Evolutionary conservation across 2,329 filamentous ascomycete species (phyloP).

Genomic region (Ustulina deusta): DNA sequence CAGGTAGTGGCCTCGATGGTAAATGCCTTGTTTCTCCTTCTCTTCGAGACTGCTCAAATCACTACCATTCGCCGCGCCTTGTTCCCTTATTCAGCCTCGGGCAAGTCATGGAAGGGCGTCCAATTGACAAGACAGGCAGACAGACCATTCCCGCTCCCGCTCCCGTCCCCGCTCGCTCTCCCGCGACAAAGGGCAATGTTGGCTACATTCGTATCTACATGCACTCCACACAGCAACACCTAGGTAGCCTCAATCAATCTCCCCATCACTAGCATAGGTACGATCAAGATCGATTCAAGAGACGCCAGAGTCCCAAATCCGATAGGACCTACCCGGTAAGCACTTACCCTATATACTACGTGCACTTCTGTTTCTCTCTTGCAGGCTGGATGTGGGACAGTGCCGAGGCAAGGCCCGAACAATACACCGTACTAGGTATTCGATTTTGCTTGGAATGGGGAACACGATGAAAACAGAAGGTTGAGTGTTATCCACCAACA

Average conservation of each 20-base stretch:
- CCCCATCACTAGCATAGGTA: neutral
- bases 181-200: constrained; percentile 1
- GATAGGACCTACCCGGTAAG: neutral
- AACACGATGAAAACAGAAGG: neutral
- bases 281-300: neutral
- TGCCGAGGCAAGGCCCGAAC: too few relatives aligned
- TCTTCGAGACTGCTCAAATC: neutral
- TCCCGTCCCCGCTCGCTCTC: constrained; percentile 11
- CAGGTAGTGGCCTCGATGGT: neutral
- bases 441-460: neutral
- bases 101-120: constrained; percentile 18
- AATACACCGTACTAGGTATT: neutral
- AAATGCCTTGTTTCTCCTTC: constrained; percentile 19
- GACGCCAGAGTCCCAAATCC: neutral
- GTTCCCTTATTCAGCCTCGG: neutral
- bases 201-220: constrained; percentile 28
- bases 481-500: neutral
- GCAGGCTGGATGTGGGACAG: too few relatives aligned
- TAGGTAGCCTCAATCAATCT: neutral
- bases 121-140: constrained; percentile 13
- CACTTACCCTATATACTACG: neutral
- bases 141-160: neutral
- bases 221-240: constrained; percentile 12
- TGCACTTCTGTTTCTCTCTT: too few relatives aligned
- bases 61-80: neutral